Base-by-base conservation (phyloP, 768 basidiomycete genomes). In the Pulveroboletus sp. region DNA sequence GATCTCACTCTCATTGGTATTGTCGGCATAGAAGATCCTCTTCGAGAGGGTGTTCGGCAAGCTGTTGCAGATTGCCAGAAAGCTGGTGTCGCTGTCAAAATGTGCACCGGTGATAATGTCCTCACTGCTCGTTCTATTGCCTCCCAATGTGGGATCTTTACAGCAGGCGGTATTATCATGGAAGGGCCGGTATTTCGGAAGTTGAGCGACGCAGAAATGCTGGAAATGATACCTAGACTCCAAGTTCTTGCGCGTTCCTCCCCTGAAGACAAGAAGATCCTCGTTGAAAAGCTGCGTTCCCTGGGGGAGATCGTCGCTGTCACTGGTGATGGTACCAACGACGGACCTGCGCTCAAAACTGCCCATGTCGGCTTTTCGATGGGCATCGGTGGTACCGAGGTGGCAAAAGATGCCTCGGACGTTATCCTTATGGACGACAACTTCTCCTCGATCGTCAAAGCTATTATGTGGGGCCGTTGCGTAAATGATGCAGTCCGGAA, bases 381-480 rank as follows among this genome's bases (percentile, higher is more conserved):
- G 92, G 91, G 91, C 57, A 86, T 93, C 57, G 84, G 93, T 27
- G 96, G 96, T 9, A 99, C 96, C 1, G 96, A 99, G 67, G 93
- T 99, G 15, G 94, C 96, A 42, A 98, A 99, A 70, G 94, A 97
- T 68, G 96, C 96, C 1, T 97, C 95, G 7, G 96, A 99, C 61
- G 96, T 99, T 63, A 94, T 98, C 60, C 82, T 97, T 37, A 96
- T 96, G 94, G 89, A 93, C 65, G 93, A 94, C 70, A 94, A 95
- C 66, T 98, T 99, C 66, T 73, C 91, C 5, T 94, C 91, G 3
- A 94, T 99, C 61, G 92, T 97, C 57, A 86, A 92, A 59, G 96
- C 96, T 49, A 96, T 98, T 59, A 93, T 96, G 76, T 98, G 96
- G 95, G 96, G 96, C 38, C 89, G 96, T 43, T 95, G 93, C 61